These are phyloP conservation scores for Hortaea werneckii DNA, from an alignment of 2,329 filamentous ascomycete species.

Conservation along the genomic window DNA sequence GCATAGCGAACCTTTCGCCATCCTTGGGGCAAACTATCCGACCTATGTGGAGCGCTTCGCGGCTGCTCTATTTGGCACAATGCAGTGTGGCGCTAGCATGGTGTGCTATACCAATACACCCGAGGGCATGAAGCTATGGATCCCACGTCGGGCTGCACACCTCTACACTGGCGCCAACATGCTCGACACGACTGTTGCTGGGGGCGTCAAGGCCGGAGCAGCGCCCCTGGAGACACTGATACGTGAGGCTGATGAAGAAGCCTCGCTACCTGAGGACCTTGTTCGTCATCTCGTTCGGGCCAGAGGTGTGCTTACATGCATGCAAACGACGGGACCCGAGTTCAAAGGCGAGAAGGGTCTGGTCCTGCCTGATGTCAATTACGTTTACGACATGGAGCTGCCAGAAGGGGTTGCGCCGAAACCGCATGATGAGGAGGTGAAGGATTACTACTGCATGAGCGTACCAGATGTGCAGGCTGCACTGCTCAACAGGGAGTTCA, in stretches of 20 bases:
- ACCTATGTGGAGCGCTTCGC: slow-evolving; percentile 65
- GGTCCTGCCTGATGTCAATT: slow-evolving; percentile 76
- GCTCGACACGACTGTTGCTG: slow-evolving; percentile 89
- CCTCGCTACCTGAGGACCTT: slow-evolving; percentile 60
- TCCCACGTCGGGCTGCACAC: slow-evolving; percentile 60
- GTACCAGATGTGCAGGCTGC: slow-evolving; percentile 65
- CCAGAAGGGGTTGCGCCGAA: slow-evolving; percentile 55
- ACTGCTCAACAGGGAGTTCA: slow-evolving; percentile 66
- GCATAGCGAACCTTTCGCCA: slow-evolving; percentile 67
- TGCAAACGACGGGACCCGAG: slow-evolving; percentile 43
- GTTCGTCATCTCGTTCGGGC: slow-evolving; percentile 33
- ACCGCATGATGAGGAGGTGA: slow-evolving; percentile 86
- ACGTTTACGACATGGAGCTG: slow-evolving; percentile 80
- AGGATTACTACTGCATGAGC: slow-evolving; percentile 67
- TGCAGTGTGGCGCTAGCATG: slow-evolving; percentile 70
- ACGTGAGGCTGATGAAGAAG: slow-evolving; percentile 79
- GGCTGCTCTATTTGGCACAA: slow-evolving; percentile 61
- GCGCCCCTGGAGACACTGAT: slow-evolving; percentile 71
- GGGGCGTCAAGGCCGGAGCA: slow-evolving; percentile 72
- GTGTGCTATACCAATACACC: slow-evolving; percentile 54
- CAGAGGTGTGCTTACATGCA: slow-evolving; percentile 67
- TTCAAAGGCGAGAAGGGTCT: slow-evolving; percentile 59
- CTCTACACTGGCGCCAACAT: slow-evolving; percentile 86
- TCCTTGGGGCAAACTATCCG: slow-evolving; percentile 53
- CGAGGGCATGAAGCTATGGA: slow-evolving; percentile 66